Evolutionary conservation across 306 rosid genomes (phyloP).

Genomic region (Leucaena leucocephala): DNA sequence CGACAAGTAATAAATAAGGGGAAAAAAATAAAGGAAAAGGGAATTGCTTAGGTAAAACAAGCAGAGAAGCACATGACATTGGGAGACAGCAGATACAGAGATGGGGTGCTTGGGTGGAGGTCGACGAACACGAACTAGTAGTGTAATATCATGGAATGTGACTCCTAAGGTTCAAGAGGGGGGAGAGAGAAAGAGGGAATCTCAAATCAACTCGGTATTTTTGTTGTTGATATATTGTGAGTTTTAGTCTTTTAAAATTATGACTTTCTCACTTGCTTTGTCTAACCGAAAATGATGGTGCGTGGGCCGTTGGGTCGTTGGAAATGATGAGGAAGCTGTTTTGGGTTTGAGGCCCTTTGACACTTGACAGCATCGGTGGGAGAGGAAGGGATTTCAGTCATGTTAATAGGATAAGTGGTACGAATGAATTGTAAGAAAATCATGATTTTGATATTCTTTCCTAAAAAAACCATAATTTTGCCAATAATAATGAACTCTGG

Average conservation of each 20-base stretch:
- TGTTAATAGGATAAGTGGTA: too few species aligned
- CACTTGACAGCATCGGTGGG: slow-evolving; percentile 33
- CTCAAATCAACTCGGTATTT: slow-evolving; percentile 9
- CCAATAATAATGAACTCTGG: too few species aligned
- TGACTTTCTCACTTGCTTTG: slow-evolving; percentile 36
- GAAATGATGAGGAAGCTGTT: slow-evolving; percentile 43
- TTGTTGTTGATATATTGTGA: background rate
- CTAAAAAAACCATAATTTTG: too few species aligned
- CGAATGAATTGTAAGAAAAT: too few species aligned
- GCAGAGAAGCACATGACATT: slow-evolving; percentile 17
- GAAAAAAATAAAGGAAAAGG: slow-evolving; percentile 7
- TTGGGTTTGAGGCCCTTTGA: slow-evolving; percentile 42
- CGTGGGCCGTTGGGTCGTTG: slow-evolving; percentile 50
- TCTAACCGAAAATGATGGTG: slow-evolving; percentile 60
- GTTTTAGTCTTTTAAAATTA: background rate
- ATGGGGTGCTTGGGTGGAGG: slow-evolving; percentile 41
- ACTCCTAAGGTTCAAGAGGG: slow-evolving; percentile 40
- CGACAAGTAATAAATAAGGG: background rate
- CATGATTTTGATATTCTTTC: too few species aligned
- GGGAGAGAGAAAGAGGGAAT: slow-evolving; percentile 28
- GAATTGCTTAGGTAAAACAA: slow-evolving; percentile 12
- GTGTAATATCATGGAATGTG: slow-evolving; percentile 74
- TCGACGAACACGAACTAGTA: slow-evolving; percentile 57
- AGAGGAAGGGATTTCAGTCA: slow-evolving; percentile 10
- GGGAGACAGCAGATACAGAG: slow-evolving; percentile 10